Evolutionary conservation across 2,329 filamentous ascomycete species (phyloP).

Genomic region (Cadophora luteo-olivacea): DNA sequence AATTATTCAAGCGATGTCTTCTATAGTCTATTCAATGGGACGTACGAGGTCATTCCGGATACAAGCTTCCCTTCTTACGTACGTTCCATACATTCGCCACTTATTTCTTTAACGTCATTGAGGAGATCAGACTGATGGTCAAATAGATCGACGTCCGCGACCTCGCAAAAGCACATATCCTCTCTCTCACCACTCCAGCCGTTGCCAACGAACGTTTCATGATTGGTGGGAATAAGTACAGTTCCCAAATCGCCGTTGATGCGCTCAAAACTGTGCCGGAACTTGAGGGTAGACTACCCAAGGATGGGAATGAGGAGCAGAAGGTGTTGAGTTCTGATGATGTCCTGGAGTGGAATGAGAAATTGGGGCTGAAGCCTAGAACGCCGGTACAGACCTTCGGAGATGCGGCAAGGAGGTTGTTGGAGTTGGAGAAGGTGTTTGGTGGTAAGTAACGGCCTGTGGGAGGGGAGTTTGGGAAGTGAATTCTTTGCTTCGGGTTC

Average conservation of each 20-base stretch:
- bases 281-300: conserved; percentile 39
- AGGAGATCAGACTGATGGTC: not conserved
- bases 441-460: not conserved
- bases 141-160: conserved; percentile 41
- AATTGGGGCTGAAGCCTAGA: conserved; percentile 32
- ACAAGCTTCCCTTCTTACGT: conserved; percentile 37
- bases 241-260: conserved; percentile 34
- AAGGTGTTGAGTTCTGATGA: conserved; percentile 31
- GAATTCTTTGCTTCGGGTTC: not conserved
- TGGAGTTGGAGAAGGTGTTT: conserved; percentile 36
- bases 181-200: conserved; percentile 35
- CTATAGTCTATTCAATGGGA: conserved; percentile 41
- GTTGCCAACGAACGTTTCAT: conserved; percentile 38
- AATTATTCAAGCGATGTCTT: conserved; percentile 40
- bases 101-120: not conserved
- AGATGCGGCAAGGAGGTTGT: conserved; percentile 38
- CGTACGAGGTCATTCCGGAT: conserved; percentile 35
- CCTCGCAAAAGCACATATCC: conserved; percentile 41
- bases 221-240: conserved; percentile 31
- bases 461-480: not conserved
- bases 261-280: conserved; percentile 38
- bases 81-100: not conserved
- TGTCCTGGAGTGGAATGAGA: conserved; percentile 35
- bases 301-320: conserved; percentile 37
- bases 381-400: conserved; percentile 39